Conservation (phyloP, 1,139 yeast species). For the Hansenula sp. region DNA sequence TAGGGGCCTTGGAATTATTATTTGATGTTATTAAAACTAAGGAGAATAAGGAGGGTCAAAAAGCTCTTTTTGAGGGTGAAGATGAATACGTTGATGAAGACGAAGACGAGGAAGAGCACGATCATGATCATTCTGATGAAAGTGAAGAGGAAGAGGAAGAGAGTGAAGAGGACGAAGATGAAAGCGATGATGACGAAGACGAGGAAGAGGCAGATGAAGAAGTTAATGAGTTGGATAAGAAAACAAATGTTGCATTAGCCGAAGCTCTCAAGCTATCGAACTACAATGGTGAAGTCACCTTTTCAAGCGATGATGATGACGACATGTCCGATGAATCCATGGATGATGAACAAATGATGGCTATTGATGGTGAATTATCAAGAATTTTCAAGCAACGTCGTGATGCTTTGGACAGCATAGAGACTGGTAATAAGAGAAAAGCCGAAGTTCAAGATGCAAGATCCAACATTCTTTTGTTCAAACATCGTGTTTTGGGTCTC, state of each 20-base stretch:
- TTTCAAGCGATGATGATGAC: conserved; percentile 36
- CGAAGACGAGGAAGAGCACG: conserved; percentile 32
- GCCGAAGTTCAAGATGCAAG: conserved; percentile 70
- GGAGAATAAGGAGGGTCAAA: conserved; percentile 83
- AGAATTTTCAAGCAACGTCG: conserved; percentile 80
- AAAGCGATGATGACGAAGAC: conserved; percentile 29
- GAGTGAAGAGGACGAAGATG: conserved; percentile 27
- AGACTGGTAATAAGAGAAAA: conserved; percentile 65
- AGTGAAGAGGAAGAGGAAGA: conserved; percentile 30
- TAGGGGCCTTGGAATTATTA: conserved; percentile 50
- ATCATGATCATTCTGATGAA: conserved; percentile 26
- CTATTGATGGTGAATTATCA: conserved; percentile 80
- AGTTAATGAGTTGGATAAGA: conserved; percentile 56
- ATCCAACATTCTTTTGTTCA: conserved; percentile 75
- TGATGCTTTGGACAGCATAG: conserved; percentile 46
- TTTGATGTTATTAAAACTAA: conserved; percentile 65
- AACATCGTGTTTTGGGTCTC: conserved; percentile 73
- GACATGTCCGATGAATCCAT: conserved; percentile 71
- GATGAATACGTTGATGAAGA: conserved; percentile 40
- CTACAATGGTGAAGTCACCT: conserved; percentile 28
- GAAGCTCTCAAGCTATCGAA: conserved; percentile 72
- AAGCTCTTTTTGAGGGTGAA: conserved; percentile 64
- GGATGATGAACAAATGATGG: conserved; percentile 98
- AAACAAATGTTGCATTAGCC: conserved; percentile 70
- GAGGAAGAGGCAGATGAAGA: conserved; percentile 24